These are phyloP conservation scores for Ogataea populi-albae DNA, from an alignment of 805 yeast genomes.

Conservation along the genomic window DNA sequence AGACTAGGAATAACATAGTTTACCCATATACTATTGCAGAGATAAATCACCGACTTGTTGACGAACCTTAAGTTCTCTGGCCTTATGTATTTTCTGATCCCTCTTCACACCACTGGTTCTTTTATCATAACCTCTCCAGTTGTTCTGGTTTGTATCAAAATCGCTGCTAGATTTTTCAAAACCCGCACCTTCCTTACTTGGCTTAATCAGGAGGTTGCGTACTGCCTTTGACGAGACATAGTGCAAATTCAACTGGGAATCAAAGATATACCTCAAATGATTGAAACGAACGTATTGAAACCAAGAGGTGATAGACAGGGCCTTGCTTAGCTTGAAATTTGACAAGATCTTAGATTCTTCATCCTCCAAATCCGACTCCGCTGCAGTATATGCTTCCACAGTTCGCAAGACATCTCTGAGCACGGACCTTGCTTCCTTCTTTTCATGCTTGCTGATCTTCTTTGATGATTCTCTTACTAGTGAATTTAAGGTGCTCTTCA, in stretches of 20 bases:
- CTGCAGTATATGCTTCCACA: constrained; percentile 35
- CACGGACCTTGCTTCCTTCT: constrained; percentile 55
- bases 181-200: constrained; percentile 11
- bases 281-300: constrained; percentile 46
- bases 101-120: constrained; percentile 21
- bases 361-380: constrained; percentile 7
- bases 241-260: constrained; percentile 50
- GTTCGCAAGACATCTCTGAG: constrained; percentile 57
- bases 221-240: constrained; percentile 33
- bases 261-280: constrained; percentile 49
- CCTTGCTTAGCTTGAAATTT: constrained; percentile 41
- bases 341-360: constrained; percentile 18
- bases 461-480: constrained; percentile 53
- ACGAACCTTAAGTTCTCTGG: constrained; percentile 25
- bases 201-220: constrained; percentile 21
- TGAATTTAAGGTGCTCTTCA: constrained; percentile 39
- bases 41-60: constrained; percentile 23
- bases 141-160: constrained; percentile 7
- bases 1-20: constrained; percentile 6
- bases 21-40: constrained; percentile 4
- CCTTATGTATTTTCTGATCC: constrained; percentile 24
- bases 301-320: constrained; percentile 50
- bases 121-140: constrained; percentile 19
- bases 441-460: constrained; percentile 59
- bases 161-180: constrained; percentile 14